Percentiles rank a stretch among this genome's conserved stretches.
phyloP scores from a whole-genome alignment of 2,329 filamentous ascomycete species.

The Fusarium goolgardi region DNA sequence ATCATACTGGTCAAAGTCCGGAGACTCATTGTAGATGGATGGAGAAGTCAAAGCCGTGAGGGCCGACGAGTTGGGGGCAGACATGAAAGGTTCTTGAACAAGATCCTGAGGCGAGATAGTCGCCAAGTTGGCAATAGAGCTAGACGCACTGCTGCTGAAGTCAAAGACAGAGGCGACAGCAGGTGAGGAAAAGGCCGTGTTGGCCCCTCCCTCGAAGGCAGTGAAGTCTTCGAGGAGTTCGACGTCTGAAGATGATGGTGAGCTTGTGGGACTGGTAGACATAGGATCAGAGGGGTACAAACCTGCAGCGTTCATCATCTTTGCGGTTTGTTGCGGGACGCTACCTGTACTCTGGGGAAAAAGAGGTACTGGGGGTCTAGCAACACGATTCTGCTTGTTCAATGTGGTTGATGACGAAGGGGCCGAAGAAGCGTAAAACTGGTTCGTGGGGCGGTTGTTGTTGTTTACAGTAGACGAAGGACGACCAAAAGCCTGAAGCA shows the following conservation, averaged over 20 bases:
- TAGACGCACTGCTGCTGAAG: constrained; percentile 59
- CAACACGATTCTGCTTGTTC: constrained; percentile 63
- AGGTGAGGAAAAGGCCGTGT: constrained; percentile 66
- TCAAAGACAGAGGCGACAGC: constrained; percentile 64
- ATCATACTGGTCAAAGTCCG: constrained; percentile 78
- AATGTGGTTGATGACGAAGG: constrained; percentile 69
- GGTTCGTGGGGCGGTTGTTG: constrained; percentile 64
- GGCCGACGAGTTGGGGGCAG: constrained; percentile 82
- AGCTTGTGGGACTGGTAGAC: constrained; percentile 46
- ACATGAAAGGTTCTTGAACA: constrained; percentile 75
- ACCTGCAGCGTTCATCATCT: constrained; percentile 60
- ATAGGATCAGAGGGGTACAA: constrained; percentile 24
- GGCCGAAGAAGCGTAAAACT: constrained; percentile 76
- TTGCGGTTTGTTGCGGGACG: constrained; percentile 59
- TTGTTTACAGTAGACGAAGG: constrained; percentile 63
- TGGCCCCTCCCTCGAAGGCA: constrained; percentile 64
- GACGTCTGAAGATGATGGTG: constrained; percentile 61
- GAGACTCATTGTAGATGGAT: constrained; percentile 80
- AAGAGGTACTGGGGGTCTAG: constrained; percentile 77
- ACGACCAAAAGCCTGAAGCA: constrained; percentile 69
- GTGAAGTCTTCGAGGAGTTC: constrained; percentile 69
- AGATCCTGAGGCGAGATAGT: constrained; percentile 89
- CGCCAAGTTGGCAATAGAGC: constrained; percentile 66
- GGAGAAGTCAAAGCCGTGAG: constrained; percentile 89
- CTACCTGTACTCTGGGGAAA: constrained; percentile 72